A percentile compares a stretch with the other conserved stretches of the same genome.
These are phyloP conservation scores for Psidium guajava DNA, from an alignment of 345 rosid genomes.

Conservation along the genomic window DNA sequence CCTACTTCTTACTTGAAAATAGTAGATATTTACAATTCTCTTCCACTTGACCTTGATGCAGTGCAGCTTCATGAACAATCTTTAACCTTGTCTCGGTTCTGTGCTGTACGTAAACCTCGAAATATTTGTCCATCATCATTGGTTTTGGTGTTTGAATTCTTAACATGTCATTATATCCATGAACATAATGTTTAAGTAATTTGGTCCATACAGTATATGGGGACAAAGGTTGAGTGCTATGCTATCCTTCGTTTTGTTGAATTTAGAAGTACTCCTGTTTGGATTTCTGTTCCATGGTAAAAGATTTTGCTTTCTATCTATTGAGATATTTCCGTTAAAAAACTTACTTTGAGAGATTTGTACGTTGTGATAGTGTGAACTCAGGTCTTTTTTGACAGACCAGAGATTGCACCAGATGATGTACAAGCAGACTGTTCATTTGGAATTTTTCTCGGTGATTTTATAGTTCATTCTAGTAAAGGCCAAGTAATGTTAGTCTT, in stretches of 20 bases:
- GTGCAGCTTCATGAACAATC: not conserved
- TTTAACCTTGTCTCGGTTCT: not conserved
- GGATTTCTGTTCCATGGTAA: not conserved
- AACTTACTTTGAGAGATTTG: not conserved
- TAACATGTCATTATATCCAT: not conserved
- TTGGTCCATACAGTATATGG: not conserved
- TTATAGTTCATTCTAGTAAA: not conserved
- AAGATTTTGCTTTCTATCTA: not conserved
- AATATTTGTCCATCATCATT: not conserved
- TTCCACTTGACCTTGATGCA: not conserved
- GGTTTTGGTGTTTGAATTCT: not conserved
- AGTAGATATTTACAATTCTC: not conserved
- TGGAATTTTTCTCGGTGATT: not conserved
- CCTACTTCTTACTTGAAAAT: not conserved
- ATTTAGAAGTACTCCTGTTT: not conserved
- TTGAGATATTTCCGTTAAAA: not conserved
- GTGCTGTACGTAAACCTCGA: not conserved
- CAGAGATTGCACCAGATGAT: not conserved
- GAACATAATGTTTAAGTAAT: not conserved
- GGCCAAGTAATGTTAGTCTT: not conserved
- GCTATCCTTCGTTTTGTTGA: not conserved
- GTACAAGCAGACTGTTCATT: not conserved
- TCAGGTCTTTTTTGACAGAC: not conserved
- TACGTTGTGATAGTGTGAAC: not conserved
- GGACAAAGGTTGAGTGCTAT: not conserved